Evolutionary conservation across 805 yeast genomes (phyloP).

Genomic region (Yueomyces sinensis): DNA sequence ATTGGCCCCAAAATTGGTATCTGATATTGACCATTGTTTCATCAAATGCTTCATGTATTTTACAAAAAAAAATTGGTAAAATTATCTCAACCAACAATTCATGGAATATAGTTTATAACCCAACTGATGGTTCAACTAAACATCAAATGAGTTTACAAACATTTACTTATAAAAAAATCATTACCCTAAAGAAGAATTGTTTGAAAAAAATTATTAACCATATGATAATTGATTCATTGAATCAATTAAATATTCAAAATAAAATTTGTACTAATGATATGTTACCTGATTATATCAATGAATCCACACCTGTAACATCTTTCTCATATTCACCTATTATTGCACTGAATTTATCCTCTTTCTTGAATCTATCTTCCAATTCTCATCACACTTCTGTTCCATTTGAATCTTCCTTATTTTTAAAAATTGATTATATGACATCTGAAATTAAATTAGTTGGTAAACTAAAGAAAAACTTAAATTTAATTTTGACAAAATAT

Average conservation of each 20-base stretch:
- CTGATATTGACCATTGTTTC: constrained; percentile 21
- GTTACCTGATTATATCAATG: constrained; percentile 15
- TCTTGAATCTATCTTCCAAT: constrained; percentile 19
- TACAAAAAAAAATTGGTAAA: constrained; percentile 24
- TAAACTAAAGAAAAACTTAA: constrained; percentile 20
- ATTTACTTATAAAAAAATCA: constrained; percentile 22
- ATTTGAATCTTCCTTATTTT: constrained; percentile 20
- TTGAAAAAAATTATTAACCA: constrained; percentile 23
- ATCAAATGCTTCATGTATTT: constrained; percentile 19
- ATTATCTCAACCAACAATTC: constrained; percentile 18
- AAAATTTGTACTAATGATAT: constrained; percentile 12
- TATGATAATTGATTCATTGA: constrained; percentile 24
- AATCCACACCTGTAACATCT: not conserved
- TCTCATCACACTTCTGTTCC: constrained; percentile 9
- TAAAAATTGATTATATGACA: constrained; percentile 19
- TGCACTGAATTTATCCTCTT: constrained; percentile 19
- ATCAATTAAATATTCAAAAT: constrained; percentile 20
- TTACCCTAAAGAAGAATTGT: constrained; percentile 18
- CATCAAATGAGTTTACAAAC: constrained; percentile 19
- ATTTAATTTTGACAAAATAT: constrained; percentile 19
- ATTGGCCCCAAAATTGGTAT: constrained; percentile 27
- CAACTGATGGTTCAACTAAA: constrained; percentile 13
- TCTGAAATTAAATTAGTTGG: constrained; percentile 20
- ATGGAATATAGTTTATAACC: constrained; percentile 23
- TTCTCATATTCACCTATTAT: constrained; percentile 10